A percentile compares a stretch with the other conserved stretches of the same genome.
These are phyloP conservation scores for Tolypocladium paradoxum DNA, from an alignment of 2,329 filamentous ascomycete genomes.

Conservation along the genomic window DNA sequence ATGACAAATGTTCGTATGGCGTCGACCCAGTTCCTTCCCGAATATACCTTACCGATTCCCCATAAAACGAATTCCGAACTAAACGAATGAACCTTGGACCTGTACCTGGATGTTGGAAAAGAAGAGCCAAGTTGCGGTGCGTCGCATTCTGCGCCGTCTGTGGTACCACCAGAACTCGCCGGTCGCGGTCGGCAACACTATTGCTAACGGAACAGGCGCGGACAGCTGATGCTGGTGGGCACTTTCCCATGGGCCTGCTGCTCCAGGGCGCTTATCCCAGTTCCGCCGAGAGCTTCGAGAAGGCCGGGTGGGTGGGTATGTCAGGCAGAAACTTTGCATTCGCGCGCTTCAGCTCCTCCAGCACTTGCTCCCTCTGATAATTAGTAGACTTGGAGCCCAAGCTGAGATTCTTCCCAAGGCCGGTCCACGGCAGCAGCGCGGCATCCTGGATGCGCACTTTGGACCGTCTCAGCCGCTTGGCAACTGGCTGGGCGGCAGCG, in stretches of 20 bases:
- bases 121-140: background rate
- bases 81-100: background rate
- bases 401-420: slow-evolving; percentile 12
- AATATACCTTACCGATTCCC: background rate
- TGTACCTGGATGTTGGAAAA: background rate
- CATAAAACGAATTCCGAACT: background rate
- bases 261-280: too few species aligned
- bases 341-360: slow-evolving; percentile 16
- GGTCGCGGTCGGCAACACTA: background rate
- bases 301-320: background rate
- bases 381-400: slow-evolving; percentile 1
- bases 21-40: background rate
- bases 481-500: background rate
- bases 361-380: slow-evolving; percentile 12
- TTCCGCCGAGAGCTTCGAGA: background rate
- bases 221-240: background rate
- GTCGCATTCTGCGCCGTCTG: too few species aligned
- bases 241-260: background rate
- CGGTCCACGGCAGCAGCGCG: slow-evolving; percentile 12
- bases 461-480: slow-evolving; percentile 8
- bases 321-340: slow-evolving; percentile 17
- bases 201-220: background rate
- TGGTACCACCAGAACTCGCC: too few species aligned
- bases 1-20: background rate
- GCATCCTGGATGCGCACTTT: slow-evolving; percentile 7